These are phyloP conservation scores for Amanita polypyramis DNA, from an alignment of 768 basidiomycete species.

Conservation along the genomic window DNA sequence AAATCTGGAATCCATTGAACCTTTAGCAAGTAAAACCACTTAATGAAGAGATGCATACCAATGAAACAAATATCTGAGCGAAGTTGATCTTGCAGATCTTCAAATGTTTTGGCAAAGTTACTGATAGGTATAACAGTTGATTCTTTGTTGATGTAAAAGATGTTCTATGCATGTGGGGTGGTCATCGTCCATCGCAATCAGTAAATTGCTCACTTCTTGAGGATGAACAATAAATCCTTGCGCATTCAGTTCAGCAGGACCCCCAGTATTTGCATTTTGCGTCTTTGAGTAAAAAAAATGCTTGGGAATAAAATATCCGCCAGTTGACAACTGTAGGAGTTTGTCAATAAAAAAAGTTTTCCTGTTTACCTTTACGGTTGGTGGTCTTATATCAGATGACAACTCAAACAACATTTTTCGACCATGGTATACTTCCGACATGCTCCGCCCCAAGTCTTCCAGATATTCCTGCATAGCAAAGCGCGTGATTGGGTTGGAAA, in stretches of 20 bases:
- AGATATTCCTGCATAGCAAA: not conserved
- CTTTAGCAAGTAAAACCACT: conserved; percentile 4
- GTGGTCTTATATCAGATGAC: not conserved
- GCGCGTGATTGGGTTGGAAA: conserved; percentile 6
- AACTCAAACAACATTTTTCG: not conserved
- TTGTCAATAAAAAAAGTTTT: not conserved
- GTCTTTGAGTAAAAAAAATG: not conserved
- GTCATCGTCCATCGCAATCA: not conserved
- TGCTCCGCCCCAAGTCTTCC: not conserved
- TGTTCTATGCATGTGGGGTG: not conserved
- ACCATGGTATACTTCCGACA: not conserved
- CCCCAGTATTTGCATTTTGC: not conserved
- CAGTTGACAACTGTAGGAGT: not conserved
- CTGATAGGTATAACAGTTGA: not conserved
- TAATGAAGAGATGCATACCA: conserved; percentile 5
- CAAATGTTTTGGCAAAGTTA: not conserved
- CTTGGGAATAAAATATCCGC: not conserved
- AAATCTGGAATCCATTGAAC: not conserved
- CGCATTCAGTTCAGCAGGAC: not conserved
- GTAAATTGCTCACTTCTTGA: not conserved
- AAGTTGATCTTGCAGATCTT: not conserved
- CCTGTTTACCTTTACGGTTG: not conserved
- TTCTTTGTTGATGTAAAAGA: not conserved
- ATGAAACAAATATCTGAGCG: conserved; percentile 1
- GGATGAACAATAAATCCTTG: too few species aligned